Evolutionary conservation across 345 rosid species (phyloP).

Genomic region (Reutealis trisperma): DNA sequence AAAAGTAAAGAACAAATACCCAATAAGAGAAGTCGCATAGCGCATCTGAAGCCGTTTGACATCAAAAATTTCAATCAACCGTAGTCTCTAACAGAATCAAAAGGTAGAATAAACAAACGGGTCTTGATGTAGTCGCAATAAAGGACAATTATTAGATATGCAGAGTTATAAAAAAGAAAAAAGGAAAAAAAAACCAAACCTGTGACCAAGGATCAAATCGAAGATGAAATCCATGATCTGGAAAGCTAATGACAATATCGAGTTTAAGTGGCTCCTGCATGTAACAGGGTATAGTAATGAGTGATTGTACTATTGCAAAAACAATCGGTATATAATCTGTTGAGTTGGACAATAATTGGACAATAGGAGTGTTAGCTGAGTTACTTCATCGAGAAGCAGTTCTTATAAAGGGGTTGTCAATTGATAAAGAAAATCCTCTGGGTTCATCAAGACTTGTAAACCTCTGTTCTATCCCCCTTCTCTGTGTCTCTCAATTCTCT

Average conservation of each 20-base stretch:
- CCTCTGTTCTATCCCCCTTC: too few relatives aligned
- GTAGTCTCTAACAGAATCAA: slow-evolving; percentile 59
- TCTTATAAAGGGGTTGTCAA: too few relatives aligned
- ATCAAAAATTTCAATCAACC: slow-evolving; percentile 88
- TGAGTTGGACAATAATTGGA: too few relatives aligned
- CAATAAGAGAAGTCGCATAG: slow-evolving; percentile 75
- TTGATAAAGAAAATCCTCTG: too few relatives aligned
- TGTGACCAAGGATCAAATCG: slow-evolving; percentile 99
- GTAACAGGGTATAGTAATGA: slow-evolving; percentile 10
- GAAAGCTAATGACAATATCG: slow-evolving; percentile 93
- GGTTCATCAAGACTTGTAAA: too few relatives aligned
- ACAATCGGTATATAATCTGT: background rate
- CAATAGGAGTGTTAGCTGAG: too few relatives aligned
- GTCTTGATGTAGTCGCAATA: background rate
- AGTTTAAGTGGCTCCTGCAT: slow-evolving; percentile 82
- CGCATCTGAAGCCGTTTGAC: slow-evolving; percentile 94
- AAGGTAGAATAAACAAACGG: slow-evolving; percentile 4
- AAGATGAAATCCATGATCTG: slow-evolving; percentile 96
- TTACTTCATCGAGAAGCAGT: too few relatives aligned
- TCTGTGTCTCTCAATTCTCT: too few relatives aligned
- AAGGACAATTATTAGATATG: background rate
- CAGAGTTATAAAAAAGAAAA: background rate
- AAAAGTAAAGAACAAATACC: slow-evolving; percentile 47
- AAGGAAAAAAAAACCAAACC: slow-evolving; percentile 34
- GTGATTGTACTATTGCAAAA: background rate